These are phyloP conservation scores for Phytophthora aleatoria DNA, from an alignment of 352 stramenopile genomes.

Conservation along the genomic window DNA sequence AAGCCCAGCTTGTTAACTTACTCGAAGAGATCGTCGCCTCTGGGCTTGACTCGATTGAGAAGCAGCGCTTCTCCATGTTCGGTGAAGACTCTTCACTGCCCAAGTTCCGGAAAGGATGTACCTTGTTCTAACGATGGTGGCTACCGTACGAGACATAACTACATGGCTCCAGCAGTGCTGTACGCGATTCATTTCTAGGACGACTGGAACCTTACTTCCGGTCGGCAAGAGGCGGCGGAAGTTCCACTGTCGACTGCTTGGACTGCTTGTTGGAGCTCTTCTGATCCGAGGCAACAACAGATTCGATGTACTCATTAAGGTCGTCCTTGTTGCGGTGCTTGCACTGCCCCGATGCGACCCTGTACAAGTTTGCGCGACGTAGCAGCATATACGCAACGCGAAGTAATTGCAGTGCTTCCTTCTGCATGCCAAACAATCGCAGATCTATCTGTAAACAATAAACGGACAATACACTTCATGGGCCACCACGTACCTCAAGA, in stretches of 20 bases:
- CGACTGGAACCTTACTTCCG: background rate
- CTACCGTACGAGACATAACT: too few species aligned
- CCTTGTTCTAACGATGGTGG: too few species aligned
- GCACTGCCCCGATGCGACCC: slow-evolving; percentile 41
- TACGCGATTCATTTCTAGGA: background rate
- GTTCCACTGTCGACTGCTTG: slow-evolving; percentile 16
- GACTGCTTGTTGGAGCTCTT: background rate
- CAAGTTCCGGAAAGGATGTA: too few species aligned
- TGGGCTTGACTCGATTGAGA: too few species aligned
- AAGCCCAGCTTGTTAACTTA: too few species aligned
- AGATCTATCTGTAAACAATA: background rate
- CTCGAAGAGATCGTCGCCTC: too few species aligned
- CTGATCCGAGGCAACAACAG: slow-evolving; percentile 7
- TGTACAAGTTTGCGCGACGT: slow-evolving; percentile 48
- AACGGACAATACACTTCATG: background rate
- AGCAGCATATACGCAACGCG: slow-evolving; percentile 60
- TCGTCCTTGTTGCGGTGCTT: slow-evolving; percentile 30
- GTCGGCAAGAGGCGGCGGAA: slow-evolving; percentile 7
- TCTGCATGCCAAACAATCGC: slow-evolving; percentile 30
- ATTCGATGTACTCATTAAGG: slow-evolving; percentile 8
- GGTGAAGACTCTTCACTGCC: too few species aligned
- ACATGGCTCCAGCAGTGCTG: too few species aligned
- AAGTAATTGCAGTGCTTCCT: slow-evolving; percentile 51
- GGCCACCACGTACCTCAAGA: slow-evolving; percentile 41
- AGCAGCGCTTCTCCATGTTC: too few species aligned